A percentile compares a stretch with the other conserved stretches of the same genome.
phyloP scores from a whole-genome alignment of 352 stramenopile genomes.

The Pythium graminicola region DNA sequence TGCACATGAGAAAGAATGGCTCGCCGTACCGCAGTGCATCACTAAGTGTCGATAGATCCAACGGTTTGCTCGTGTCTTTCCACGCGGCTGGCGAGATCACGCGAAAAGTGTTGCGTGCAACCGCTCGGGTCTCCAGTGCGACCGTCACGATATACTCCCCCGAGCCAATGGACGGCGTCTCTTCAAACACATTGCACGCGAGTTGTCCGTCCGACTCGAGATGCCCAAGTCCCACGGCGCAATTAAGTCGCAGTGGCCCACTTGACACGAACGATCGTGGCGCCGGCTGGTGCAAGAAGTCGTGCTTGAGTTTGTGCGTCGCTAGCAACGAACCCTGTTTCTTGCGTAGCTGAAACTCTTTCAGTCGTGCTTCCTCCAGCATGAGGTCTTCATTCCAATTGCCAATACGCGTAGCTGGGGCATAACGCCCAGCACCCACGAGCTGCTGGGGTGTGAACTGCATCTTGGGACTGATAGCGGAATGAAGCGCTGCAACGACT shows the following conservation, averaged over 20 bases:
- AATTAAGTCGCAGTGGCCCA: slow-evolving; percentile 41
- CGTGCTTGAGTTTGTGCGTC: slow-evolving; percentile 70
- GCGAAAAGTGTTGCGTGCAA: slow-evolving; percentile 64
- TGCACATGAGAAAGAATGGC: slow-evolving; percentile 74
- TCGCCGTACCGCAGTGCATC: slow-evolving; percentile 66
- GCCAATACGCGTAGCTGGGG: slow-evolving; percentile 70
- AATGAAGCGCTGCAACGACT: neutral
- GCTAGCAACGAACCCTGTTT: slow-evolving; percentile 71
- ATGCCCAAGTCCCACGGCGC: slow-evolving; percentile 52
- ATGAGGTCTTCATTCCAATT: slow-evolving; percentile 90
- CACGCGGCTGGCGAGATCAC: slow-evolving; percentile 43
- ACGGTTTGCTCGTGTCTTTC: slow-evolving; percentile 27
- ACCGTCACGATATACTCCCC: slow-evolving; percentile 66
- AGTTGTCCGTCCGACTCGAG: slow-evolving; percentile 43
- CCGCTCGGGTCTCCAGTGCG: slow-evolving; percentile 20
- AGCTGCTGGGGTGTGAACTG: slow-evolving; percentile 89
- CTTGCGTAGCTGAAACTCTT: slow-evolving; percentile 80
- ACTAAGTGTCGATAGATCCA: slow-evolving; percentile 16
- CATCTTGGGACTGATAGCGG: slow-evolving; percentile 29
- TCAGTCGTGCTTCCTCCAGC: slow-evolving; percentile 80
- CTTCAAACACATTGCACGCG: slow-evolving; percentile 75
- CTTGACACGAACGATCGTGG: slow-evolving; percentile 36
- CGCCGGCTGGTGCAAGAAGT: slow-evolving; percentile 64
- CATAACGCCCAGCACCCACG: slow-evolving; percentile 75
- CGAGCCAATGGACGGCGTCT: slow-evolving; percentile 72